Percentiles rank a stretch among this genome's conserved stretches.
These are phyloP conservation scores for Diaporthe sp. DNA, from an alignment of 2,329 filamentous ascomycete species.

Conservation along the genomic window DNA sequence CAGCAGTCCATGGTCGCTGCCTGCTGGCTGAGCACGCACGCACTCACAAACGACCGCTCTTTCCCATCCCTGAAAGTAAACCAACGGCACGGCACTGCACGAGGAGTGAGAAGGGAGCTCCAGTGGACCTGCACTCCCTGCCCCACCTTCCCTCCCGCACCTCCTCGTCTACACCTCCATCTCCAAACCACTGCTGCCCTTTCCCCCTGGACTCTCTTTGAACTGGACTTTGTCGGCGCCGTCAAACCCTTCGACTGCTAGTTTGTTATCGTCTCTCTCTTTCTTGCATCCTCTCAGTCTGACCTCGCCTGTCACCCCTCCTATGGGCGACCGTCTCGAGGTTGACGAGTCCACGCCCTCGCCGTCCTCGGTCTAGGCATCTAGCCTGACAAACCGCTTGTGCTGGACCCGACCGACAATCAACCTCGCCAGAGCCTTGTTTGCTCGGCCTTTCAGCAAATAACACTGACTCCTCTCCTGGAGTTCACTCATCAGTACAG, in stretches of 20 bases:
- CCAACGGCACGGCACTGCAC: conserved; percentile 11
- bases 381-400: conserved; percentile 19
- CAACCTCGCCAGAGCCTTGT: conserved; percentile 14
- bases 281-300: not conserved
- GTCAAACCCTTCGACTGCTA: not conserved
- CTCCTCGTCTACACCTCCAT: conserved; percentile 2
- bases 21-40: conserved; percentile 15
- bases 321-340: not conserved
- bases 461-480: not conserved
- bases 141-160: conserved; percentile 18
- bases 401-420: conserved; percentile 2
- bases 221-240: not conserved
- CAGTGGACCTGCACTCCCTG: conserved; percentile 1
- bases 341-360: not conserved
- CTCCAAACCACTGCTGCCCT: not conserved
- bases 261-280: not conserved
- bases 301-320: not conserved
- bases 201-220: not conserved
- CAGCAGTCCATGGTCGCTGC: not conserved
- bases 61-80: not conserved
- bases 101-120: not conserved
- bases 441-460: not conserved
- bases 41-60: not conserved
- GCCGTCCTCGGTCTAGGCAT: not conserved
- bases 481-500: not conserved